phyloP scores from a whole-genome alignment of 768 basidiomycete genomes.

The Russula griseocarnosa region DNA sequence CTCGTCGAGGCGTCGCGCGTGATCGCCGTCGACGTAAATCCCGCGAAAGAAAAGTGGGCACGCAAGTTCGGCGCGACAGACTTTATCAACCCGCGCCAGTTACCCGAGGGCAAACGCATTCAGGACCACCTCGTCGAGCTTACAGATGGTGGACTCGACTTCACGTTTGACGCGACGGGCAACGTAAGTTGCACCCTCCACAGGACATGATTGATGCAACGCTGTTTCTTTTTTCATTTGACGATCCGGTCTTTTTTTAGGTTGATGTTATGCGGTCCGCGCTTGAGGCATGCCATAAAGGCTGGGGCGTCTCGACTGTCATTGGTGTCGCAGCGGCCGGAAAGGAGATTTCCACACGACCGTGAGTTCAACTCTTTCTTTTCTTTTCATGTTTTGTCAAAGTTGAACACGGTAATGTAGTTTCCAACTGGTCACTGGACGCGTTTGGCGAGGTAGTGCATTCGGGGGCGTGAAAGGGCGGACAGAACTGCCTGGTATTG shows the following conservation, averaged over 20 bases:
- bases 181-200: constrained; percentile 48
- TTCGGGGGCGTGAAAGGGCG: constrained; percentile 99
- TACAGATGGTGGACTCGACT: constrained; percentile 96
- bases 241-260: constrained; percentile 36
- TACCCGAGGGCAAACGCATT: constrained; percentile 77
- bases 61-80: constrained; percentile 92
- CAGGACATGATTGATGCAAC: neutral
- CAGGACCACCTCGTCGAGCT: constrained; percentile 87
- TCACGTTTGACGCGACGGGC: constrained; percentile 95
- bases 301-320: constrained; percentile 95
- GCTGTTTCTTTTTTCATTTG: neutral
- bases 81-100: constrained; percentile 76
- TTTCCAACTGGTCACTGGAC: constrained; percentile 73
- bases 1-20: constrained; percentile 79
- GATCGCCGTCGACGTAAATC: constrained; percentile 90
- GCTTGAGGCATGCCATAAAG: constrained; percentile 98
- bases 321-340: constrained; percentile 98
- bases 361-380: constrained; percentile 30
- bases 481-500: constrained; percentile 90
- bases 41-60: constrained; percentile 82
- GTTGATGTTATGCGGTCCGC: constrained; percentile 92
- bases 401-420: constrained; percentile 20
- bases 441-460: constrained; percentile 91
- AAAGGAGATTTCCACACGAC: constrained; percentile 54
- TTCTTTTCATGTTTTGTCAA: constrained; percentile 37